phyloP scores from a whole-genome alignment of 345 rosid species.

The Nasturtium officinale region DNA sequence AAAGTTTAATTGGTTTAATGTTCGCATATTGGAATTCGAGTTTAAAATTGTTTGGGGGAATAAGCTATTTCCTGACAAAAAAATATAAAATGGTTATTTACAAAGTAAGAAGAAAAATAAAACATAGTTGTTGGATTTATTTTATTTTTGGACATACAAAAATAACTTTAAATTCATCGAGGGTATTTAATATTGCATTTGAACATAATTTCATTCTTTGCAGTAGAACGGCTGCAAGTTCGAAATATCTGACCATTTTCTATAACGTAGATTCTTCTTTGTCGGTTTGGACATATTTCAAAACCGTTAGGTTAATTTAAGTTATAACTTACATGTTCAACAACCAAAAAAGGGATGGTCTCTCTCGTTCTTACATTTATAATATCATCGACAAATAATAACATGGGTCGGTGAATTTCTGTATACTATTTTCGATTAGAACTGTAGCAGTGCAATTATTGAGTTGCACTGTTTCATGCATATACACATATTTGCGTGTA shows the following conservation, averaged over 20 bases:
- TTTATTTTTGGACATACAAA: background rate
- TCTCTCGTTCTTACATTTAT: background rate
- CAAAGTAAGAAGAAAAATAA: no score
- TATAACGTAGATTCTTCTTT: background rate
- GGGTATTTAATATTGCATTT: no score
- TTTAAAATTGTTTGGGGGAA: background rate
- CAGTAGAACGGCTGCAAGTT: background rate
- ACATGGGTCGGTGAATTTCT: slow-evolving; percentile 39
- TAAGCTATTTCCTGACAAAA: no score
- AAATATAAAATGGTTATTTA: no score
- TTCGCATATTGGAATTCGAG: background rate
- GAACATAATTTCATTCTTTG: no score
- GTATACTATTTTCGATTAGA: slow-evolving; percentile 17
- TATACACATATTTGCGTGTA: slow-evolving; percentile 28
- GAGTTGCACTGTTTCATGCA: slow-evolving; percentile 36
- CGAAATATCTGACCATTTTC: background rate
- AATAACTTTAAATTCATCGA: background rate
- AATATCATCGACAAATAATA: slow-evolving; percentile 17
- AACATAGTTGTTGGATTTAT: no score
- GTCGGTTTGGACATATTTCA: background rate
- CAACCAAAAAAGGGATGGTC: background rate
- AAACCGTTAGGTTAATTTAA: background rate
- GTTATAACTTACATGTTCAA: background rate
- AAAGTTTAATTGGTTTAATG: background rate
- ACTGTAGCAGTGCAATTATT: slow-evolving; percentile 27